Evolutionary conservation across 192 early-diverging fungal genomes (phyloP).

Genomic region (Podila horticola): DNA sequence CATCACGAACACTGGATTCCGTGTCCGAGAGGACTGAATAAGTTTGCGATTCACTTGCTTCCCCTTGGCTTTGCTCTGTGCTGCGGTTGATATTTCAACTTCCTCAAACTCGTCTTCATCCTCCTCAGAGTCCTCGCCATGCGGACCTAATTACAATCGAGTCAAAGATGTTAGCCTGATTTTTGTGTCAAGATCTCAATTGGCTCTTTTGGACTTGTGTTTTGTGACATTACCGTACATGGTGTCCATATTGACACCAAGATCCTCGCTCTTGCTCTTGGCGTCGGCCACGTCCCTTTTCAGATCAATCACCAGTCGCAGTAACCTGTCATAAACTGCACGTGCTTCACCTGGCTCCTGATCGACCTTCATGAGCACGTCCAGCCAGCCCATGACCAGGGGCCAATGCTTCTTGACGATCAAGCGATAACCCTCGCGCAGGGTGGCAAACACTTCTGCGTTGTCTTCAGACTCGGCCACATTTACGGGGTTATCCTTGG

Average conservation of each 20-base stretch:
- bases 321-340: conserved; percentile 45
- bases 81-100: conserved; percentile 36
- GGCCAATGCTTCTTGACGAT: conserved; percentile 57
- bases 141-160: conserved; percentile 11
- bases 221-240: conserved; percentile 22
- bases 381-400: conserved; percentile 60
- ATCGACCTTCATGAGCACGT: conserved; percentile 53
- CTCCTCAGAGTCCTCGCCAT: conserved; percentile 46
- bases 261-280: conserved; percentile 43
- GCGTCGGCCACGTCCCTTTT: conserved; percentile 50
- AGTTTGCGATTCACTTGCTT: conserved; percentile 9
- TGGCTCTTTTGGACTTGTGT: too few species aligned
- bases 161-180: not conserved
- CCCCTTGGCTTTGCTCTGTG: conserved; percentile 16
- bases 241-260: conserved; percentile 54
- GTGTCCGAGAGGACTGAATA: not conserved
- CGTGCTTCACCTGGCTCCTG: conserved; percentile 49
- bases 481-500: conserved; percentile 59
- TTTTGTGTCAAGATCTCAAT: not conserved
- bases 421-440: conserved; percentile 60
- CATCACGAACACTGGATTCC: conserved; percentile 35
- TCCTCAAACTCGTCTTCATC: conserved; percentile 58
- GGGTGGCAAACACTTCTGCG: conserved; percentile 61
- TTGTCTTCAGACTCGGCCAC: conserved; percentile 66
- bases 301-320: conserved; percentile 52